These are phyloP conservation scores for Meyerozyma athensensis DNA, from an alignment of 1,139 yeast genomes.

Conservation along the genomic window DNA sequence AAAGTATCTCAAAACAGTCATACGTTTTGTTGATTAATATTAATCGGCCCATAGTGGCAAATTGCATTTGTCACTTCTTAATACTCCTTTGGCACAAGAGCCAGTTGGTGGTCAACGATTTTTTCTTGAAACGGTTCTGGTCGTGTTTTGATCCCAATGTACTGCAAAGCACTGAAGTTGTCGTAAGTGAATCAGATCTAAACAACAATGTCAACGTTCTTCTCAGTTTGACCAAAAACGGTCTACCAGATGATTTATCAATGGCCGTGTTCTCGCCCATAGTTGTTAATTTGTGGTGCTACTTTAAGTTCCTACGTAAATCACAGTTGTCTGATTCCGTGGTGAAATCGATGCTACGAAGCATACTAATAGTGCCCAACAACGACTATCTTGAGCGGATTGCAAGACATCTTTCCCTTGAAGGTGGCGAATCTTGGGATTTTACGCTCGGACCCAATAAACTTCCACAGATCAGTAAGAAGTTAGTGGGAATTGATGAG, in stretches of 20 bases:
- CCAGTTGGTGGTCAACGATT: conserved; percentile 50
- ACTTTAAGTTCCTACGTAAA: conserved; percentile 45
- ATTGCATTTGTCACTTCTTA: conserved; percentile 54
- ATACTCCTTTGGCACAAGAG: conserved; percentile 52
- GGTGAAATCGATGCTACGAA: conserved; percentile 41
- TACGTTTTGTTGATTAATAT: conserved; percentile 53
- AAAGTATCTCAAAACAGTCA: conserved; percentile 53
- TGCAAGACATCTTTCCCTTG: conserved; percentile 39
- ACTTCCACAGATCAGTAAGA: conserved; percentile 45
- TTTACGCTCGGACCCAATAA: conserved; percentile 51
- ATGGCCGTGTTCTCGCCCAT: conserved; percentile 42
- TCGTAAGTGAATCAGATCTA: conserved; percentile 44
- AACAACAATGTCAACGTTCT: conserved; percentile 65
- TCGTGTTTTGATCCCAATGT: conserved; percentile 31
- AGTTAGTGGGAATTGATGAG: conserved; percentile 4
- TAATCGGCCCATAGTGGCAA: conserved; percentile 57
- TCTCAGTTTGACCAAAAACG: conserved; percentile 55
- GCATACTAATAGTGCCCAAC: conserved; percentile 36
- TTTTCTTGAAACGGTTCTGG: conserved; percentile 51
- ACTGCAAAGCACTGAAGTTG: conserved; percentile 14
- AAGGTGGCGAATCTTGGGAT: conserved; percentile 47
- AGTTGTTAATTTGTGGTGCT: conserved; percentile 55
- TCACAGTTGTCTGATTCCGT: conserved; percentile 38
- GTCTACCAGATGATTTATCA: conserved; percentile 39
- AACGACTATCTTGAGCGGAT: conserved; percentile 16